phyloP scores from a whole-genome alignment of 768 basidiomycete genomes.

The Asterophora lycoperdoides region DNA sequence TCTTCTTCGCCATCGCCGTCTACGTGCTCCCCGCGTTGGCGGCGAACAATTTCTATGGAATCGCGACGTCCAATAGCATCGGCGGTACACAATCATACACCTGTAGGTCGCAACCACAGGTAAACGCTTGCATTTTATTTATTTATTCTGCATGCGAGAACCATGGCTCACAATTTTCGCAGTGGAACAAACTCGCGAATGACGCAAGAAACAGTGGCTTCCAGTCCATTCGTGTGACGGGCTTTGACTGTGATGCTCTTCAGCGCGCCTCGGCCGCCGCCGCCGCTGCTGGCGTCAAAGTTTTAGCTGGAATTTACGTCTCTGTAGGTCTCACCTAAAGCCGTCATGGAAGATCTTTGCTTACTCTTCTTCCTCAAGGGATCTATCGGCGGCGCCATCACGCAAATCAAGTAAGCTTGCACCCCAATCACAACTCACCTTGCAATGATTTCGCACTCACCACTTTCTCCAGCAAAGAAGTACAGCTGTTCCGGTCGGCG shows the following conservation, averaged over 20 bases:
- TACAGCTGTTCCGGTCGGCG: slow-evolving; percentile 30
- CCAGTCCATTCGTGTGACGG: slow-evolving; percentile 31
- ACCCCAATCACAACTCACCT: slow-evolving; percentile 19
- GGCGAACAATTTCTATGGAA: slow-evolving; percentile 30
- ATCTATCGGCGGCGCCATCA: slow-evolving; percentile 23
- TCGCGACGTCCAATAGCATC: slow-evolving; percentile 31
- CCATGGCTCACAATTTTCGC: not conserved
- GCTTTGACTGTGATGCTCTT: slow-evolving; percentile 35
- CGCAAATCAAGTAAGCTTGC: slow-evolving; percentile 27
- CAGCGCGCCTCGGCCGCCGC: slow-evolving; percentile 32
- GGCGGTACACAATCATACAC: slow-evolving; percentile 26
- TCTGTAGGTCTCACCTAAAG: slow-evolving; percentile 17
- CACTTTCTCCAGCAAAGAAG: slow-evolving; percentile 27
- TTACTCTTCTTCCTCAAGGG: slow-evolving; percentile 17
- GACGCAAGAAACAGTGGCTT: slow-evolving; percentile 29
- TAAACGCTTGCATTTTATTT: slow-evolving; percentile 1
- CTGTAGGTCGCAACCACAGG: slow-evolving; percentile 33
- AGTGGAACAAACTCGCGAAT: slow-evolving; percentile 34
- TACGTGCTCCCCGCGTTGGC: slow-evolving; percentile 18
- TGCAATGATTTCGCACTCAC: not conserved
- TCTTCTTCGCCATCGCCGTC: slow-evolving; percentile 8
- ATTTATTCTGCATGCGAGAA: not conserved
- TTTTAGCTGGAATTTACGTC: slow-evolving; percentile 33
- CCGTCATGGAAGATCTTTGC: not conserved
- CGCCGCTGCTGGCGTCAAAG: slow-evolving; percentile 24